phyloP scores from a whole-genome alignment of 768 basidiomycete species.

The Xerocomellus dryophilus region DNA sequence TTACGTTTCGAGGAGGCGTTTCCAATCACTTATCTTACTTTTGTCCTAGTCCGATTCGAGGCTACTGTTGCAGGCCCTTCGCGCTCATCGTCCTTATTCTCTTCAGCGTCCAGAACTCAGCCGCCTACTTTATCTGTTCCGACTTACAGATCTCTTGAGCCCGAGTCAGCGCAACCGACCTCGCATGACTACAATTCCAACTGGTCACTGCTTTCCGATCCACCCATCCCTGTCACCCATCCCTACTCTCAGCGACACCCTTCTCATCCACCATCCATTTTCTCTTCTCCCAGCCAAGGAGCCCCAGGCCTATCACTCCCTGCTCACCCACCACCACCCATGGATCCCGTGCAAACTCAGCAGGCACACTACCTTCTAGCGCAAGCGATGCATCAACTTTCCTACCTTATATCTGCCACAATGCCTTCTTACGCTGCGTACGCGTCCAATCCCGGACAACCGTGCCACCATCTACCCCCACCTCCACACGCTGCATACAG shows the following conservation, averaged over 20 bases:
- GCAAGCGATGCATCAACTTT: constrained; percentile 42
- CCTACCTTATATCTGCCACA: constrained; percentile 36
- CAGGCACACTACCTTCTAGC: constrained; percentile 37
- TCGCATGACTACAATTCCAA: neutral
- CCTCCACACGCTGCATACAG: constrained; percentile 7
- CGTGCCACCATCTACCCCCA: constrained; percentile 15
- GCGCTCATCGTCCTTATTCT: constrained; percentile 2
- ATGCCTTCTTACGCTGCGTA: constrained; percentile 27
- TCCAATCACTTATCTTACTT: constrained; percentile 5
- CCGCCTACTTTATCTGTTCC: constrained; percentile 1
- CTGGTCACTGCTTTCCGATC: constrained; percentile 11
- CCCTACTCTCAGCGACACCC: constrained; percentile 17
- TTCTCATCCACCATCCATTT: constrained; percentile 15
- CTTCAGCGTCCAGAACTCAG: constrained; percentile 9
- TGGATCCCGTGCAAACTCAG: constrained; percentile 32
- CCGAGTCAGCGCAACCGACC: constrained; percentile 2
- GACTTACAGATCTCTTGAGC: constrained; percentile 8
- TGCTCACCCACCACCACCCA: constrained; percentile 27
- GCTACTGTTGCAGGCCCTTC: constrained; percentile 8
- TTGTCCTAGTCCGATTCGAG: constrained; percentile 10
- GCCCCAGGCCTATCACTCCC: constrained; percentile 21
- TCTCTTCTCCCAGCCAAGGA: constrained; percentile 17
- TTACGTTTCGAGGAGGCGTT: neutral
- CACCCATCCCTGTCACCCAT: constrained; percentile 21
- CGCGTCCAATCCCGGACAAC: constrained; percentile 18